Evolutionary conservation across 1,139 yeast species (phyloP).

Genomic region (Yamadazyma dushanensis): DNA sequence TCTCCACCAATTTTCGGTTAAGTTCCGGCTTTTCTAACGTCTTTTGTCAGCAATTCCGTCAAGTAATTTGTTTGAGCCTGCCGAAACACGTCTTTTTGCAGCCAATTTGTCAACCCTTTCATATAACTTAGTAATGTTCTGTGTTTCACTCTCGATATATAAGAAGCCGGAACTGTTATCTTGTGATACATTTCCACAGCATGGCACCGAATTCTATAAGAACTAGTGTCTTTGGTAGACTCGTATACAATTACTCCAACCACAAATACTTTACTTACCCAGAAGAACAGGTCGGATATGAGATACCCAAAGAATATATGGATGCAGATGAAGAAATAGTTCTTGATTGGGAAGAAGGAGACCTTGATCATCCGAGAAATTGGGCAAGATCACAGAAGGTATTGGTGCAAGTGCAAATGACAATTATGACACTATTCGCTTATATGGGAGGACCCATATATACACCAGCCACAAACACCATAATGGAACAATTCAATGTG

Average conservation of each 20-base stretch:
- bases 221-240: constrained; percentile 36
- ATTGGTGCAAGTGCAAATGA: constrained; percentile 21
- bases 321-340: constrained; percentile 1
- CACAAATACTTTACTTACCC: constrained; percentile 28
- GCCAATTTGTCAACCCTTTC: too few relatives aligned
- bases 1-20: too few relatives aligned
- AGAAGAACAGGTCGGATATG: constrained; percentile 34
- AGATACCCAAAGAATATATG: constrained; percentile 34
- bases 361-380: constrained; percentile 32
- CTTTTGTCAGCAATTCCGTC: too few relatives aligned
- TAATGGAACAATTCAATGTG: constrained; percentile 43
- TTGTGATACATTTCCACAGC: too few relatives aligned
- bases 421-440: constrained; percentile 24
- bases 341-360: constrained; percentile 19
- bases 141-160: too few relatives aligned
- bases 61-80: too few relatives aligned
- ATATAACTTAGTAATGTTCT: too few relatives aligned
- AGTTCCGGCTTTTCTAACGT: too few relatives aligned
- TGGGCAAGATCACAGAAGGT: constrained; percentile 25
- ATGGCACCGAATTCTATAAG: constrained; percentile 21
- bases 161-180: too few relatives aligned
- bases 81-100: too few relatives aligned
- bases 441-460: constrained; percentile 31
- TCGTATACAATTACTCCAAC: constrained; percentile 31
- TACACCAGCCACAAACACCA: constrained; percentile 30